Evolutionary conservation across 1,139 yeast genomes (phyloP), one percentile per base, ranked within the genome.

Genomic region (Yamadazyma atmosphaerica): DNA sequence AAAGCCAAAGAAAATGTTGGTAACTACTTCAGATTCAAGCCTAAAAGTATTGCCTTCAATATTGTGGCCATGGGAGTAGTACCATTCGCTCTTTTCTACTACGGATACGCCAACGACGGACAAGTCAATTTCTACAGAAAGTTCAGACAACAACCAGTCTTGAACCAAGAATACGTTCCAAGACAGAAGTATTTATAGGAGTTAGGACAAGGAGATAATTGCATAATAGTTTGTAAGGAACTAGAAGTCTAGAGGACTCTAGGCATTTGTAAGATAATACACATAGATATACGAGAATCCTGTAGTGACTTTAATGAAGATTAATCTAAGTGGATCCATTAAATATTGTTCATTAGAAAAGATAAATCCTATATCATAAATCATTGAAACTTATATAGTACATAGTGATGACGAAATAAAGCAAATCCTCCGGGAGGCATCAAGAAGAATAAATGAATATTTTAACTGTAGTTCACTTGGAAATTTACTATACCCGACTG

Each of bases 21-120:
- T 27, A 65, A 63, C 50, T 65, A 62, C 56, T 72, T 72, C 58
- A 63, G 77, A 42, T 69, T 72, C 58, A 71, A 61, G 41, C 66
- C 75, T 24, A 61, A 58, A 46, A 63, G 74, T 11, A 66, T 62
- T 12, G 41, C 56, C 17, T 68, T 70, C 54, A 67, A 61, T 49
- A 47, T 63, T 7, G 39, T 71, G 17, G 49, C 56, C 44, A 68
- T 68, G 72, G 76, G 72, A 9, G 35, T 60, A 27, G 49, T 72
- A 18, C 77, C 77, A 32, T 58, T 58, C 24, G 70, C 63, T 21
- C 51, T 69, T 40, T 58, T 65, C 16, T 56, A 63, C 41, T 56
- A 45, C 39, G 74, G 74, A 30, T 71, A 72, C 50, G 52, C 53
- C 42, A 47, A 46, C 35, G 77, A 72, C 36, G 77, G 77, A 11